Conservation (phyloP, 257 asterid species). For the Coffea canephora region DNA sequence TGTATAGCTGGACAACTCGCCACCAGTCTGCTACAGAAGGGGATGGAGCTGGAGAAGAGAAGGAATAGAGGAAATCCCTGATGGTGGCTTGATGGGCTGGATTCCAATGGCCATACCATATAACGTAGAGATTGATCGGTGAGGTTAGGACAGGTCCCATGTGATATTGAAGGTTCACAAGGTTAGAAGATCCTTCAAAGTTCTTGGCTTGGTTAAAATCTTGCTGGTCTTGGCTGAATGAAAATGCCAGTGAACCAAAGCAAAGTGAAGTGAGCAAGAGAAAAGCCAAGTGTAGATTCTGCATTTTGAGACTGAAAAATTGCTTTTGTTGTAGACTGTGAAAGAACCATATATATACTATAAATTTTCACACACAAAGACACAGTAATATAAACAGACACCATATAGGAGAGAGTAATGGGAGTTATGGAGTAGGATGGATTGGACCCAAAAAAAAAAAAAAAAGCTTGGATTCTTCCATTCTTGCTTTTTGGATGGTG, state of each 20-base stretch:
- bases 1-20: constrained; percentile 55
- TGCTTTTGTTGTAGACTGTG: not conserved
- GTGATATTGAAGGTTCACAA: constrained; percentile 67
- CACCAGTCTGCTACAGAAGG: constrained; percentile 85
- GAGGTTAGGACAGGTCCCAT: constrained; percentile 80
- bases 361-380: not conserved
- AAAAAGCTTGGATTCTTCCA: constrained; percentile 11
- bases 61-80: constrained; percentile 51
- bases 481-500: constrained; percentile 2
- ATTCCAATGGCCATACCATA: constrained; percentile 78
- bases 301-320: constrained; percentile 18
- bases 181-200: constrained; percentile 71
- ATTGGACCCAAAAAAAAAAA: no score
- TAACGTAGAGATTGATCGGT: constrained; percentile 54
- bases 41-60: constrained; percentile 46
- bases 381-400: no score
- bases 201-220: constrained; percentile 39
- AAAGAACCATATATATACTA: no score
- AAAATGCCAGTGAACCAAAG: constrained; percentile 23
- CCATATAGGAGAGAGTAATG: not conserved
- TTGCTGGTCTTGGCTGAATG: constrained; percentile 25
- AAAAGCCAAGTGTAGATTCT: constrained; percentile 21
- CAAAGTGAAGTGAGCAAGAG: constrained; percentile 21
- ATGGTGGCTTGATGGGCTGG: constrained; percentile 59
- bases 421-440: not conserved